Percentiles rank a stretch among this genome's conserved stretches.
These are phyloP conservation scores for Helichrysum umbraculigerum DNA, from an alignment of 129 eudicot species.

Conservation along the genomic window DNA sequence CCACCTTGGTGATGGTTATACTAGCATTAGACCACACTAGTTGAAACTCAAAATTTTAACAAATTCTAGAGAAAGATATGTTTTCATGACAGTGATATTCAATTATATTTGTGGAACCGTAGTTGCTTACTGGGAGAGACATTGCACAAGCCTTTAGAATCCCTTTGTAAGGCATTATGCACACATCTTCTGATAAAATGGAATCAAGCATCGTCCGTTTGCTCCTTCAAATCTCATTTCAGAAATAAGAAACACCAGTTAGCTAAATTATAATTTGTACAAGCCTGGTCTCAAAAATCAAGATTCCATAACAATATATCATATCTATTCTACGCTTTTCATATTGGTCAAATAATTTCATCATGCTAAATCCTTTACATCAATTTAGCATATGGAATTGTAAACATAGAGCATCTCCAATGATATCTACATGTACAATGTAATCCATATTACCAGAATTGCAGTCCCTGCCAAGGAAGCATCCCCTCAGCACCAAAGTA, in stretches of 20 bases:
- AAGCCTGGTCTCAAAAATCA: constrained; percentile 4
- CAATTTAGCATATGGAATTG: no score
- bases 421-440: not conserved
- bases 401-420: no score
- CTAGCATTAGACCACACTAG: not conserved
- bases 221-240: constrained; percentile 48
- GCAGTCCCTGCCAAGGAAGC: constrained; percentile 93
- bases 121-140: constrained; percentile 77
- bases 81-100: not conserved
- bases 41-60: not conserved
- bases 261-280: not conserved
- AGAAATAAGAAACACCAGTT: constrained; percentile 5
- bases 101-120: not conserved
- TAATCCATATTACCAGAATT: constrained; percentile 67
- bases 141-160: constrained; percentile 76
- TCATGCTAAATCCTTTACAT: no score
- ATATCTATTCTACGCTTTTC: not conserved
- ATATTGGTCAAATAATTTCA: not conserved
- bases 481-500: constrained; percentile 66
- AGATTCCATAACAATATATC: not conserved
- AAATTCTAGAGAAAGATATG: not conserved
- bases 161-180: constrained; percentile 89
- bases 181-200: constrained; percentile 59
- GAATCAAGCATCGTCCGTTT: constrained; percentile 71
- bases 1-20: not conserved